Base-by-base conservation (phyloP, 2,329 filamentous ascomycete species). In the Phoma sp. region DNA sequence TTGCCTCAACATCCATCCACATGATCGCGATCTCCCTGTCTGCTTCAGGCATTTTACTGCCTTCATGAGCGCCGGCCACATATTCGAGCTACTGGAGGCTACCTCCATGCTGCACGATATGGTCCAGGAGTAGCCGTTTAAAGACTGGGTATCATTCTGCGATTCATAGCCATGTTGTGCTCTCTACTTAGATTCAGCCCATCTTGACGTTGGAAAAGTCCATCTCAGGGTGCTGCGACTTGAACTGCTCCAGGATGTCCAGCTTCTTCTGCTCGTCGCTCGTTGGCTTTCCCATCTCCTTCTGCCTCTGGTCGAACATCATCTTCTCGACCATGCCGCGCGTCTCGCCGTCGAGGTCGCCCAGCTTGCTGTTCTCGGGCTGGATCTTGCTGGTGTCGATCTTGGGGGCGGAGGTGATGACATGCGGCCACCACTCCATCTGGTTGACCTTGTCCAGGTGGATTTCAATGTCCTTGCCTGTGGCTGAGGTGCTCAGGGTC, bases 271-370 rank as follows among this genome's bases (percentile, higher is more conserved):
- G 88, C 81, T 99, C 95, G 64, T 98, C 95, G 62, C 91, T 96
- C 11, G 89, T 92, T 39, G 92, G 91, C 76, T 89, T 84, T 4
- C 95, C 95, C 76, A 84, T 81, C 81, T 98, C 93, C 86, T 99
- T 99, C 81, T 98, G 93, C 64, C 90, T 84, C 83, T 99, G 95
- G 80, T 99, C 95, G 70, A 85, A 99, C 95, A 99, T 99, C 95
- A 99, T 99, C 86, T 99, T 99, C 86, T 99, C 95, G 37, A 99
- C 95, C 93, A 99, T 98, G 54, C 87, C 85, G 61, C 95, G 85
- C 47, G 95, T 99, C 82, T 96, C 90, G 57, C 95, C 95, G 72
- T 98, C 93, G 64, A 99, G 81, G 75, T 99, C 95, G 52, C 90
- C 88, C 69, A 99, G 82, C 76, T 92, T 96, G 73, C 89, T 93